Conservation (phyloP, 2,329 filamentous ascomycete genomes). For the Penicillium sp. region DNA sequence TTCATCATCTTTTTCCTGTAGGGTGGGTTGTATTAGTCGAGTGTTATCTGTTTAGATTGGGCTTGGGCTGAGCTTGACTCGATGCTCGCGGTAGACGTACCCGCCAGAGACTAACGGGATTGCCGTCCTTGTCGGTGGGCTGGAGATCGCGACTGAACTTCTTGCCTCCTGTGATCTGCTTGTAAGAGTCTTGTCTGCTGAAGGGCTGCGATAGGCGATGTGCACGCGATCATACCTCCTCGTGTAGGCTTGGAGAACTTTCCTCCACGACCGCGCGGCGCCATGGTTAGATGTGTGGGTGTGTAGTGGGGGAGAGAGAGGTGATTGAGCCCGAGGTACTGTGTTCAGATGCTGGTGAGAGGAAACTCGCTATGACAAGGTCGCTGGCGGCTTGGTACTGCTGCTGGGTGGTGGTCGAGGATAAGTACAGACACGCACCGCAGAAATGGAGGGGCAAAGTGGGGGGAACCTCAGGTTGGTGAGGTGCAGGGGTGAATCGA, state of each 20-base stretch:
- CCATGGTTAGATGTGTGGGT: conserved; percentile 33
- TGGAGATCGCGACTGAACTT: conserved; percentile 91
- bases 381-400: not conserved
- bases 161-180: conserved; percentile 70
- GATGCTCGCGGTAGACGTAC: conserved; percentile 45
- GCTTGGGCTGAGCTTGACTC: conserved; percentile 1
- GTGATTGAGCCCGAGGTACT: not conserved
- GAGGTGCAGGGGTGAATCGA: not conserved
- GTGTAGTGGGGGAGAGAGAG: not conserved
- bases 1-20: conserved; percentile 39
- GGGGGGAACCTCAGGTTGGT: conserved; percentile 10
- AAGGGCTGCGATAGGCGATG: not conserved
- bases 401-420: conserved; percentile 1
- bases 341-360: not conserved
- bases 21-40: not conserved
- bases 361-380: not conserved
- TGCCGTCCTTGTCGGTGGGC: conserved; percentile 85
- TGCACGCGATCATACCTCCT: conserved; percentile 65
- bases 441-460: conserved; percentile 21
- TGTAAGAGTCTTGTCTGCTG: conserved; percentile 5
- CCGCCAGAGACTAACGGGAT: conserved; percentile 85
- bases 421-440: not conserved
- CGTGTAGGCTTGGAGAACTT: conserved; percentile 94
- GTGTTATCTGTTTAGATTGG: not conserved
- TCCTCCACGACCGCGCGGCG: conserved; percentile 73